A percentile compares a stretch with the other conserved stretches of the same genome.
phyloP scores from a whole-genome alignment of 2,329 filamentous ascomycete genomes.

The Dactylella cylindrospora region DNA sequence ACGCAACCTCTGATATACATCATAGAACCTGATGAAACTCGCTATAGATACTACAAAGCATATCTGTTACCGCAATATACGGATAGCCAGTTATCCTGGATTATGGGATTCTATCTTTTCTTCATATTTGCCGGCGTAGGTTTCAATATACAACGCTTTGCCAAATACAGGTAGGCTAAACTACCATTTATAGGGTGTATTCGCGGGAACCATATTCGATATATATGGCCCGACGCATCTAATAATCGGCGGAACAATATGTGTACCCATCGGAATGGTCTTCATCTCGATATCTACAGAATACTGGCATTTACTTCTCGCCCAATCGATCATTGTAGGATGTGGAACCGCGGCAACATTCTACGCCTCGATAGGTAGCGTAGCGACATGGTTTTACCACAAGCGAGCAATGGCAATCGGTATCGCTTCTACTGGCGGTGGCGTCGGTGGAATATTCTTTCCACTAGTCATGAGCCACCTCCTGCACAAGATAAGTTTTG shows the following conservation, averaged over 20 bases:
- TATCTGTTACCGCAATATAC: constrained; percentile 40
- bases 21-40: neutral
- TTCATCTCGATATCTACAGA: constrained; percentile 33
- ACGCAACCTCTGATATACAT: neutral
- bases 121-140: constrained; percentile 38
- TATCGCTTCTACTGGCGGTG: constrained; percentile 34
- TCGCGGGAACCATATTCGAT: constrained; percentile 37
- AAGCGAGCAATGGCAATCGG: constrained; percentile 41
- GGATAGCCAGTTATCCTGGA: constrained; percentile 41
- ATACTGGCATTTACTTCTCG: constrained; percentile 38
- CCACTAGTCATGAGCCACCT: constrained; percentile 29
- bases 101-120: constrained; percentile 37
- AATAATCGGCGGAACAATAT: constrained; percentile 31
- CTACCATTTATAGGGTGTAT: constrained; percentile 13
- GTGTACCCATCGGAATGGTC: constrained; percentile 28
- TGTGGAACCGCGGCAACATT: constrained; percentile 39
- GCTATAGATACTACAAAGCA: constrained; percentile 30
- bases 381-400: constrained; percentile 42
- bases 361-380: constrained; percentile 38
- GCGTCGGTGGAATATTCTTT: constrained; percentile 39
- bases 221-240: constrained; percentile 36
- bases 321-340: constrained; percentile 30
- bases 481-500: constrained; percentile 21
- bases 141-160: constrained; percentile 1
- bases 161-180: too few relatives aligned